Base-by-base conservation (phyloP, 2,329 filamentous ascomycete genomes). In the Claviceps humidiphila region DNA sequence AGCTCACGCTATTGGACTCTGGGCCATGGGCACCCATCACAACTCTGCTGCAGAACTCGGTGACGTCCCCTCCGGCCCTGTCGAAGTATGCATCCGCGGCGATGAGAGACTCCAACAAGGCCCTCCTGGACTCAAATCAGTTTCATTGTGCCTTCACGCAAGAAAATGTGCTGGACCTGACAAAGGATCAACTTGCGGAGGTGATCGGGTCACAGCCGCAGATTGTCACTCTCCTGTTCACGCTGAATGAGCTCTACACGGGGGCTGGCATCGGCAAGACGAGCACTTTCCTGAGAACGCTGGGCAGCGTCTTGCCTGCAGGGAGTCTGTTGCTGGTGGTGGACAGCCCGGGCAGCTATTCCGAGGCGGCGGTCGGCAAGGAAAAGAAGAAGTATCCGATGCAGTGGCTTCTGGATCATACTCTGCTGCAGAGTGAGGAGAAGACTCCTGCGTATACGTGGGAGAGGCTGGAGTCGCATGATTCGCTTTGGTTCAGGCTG, bases 261-360 rank as follows among this genome's bases (percentile, higher is more conserved):
- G 74, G 80, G 0, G 88, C 84, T 1, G 80, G 89, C 24, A 73
- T 82, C 47, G 74, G 82, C 2, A 80, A 82, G 58, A 89, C 91
- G 0, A 95, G 91, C 0, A 72, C 74, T 3, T 84, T 97, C 57
- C 74, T 98, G 0, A 75, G 89, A 4, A 72, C 72, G 1, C 70
- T 96, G 17, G 87, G 85, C 0, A 71, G 77, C 1, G 58, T 69
- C 1, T 64, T 86, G 2, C 68, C 74, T 0, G 54, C 71, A 0
- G 84, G 81, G 0, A 80, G 87, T 2, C 66, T 91, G 41, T 71
- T 97, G 1, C 77, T 97, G 0, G 87, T 97, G 2, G 83, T 96
- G 4, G 91, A 98, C 66, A 95, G 89, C 59, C 89, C 93, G 0
- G 93, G 93, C 1, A 94, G 85, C 66, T 97, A 97, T 67, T 93